Percentiles rank a stretch among this genome's conserved stretches.
phyloP scores from a whole-genome alignment of 495 filamentous ascomycete species.

The Recurvomyces mirabilis region DNA sequence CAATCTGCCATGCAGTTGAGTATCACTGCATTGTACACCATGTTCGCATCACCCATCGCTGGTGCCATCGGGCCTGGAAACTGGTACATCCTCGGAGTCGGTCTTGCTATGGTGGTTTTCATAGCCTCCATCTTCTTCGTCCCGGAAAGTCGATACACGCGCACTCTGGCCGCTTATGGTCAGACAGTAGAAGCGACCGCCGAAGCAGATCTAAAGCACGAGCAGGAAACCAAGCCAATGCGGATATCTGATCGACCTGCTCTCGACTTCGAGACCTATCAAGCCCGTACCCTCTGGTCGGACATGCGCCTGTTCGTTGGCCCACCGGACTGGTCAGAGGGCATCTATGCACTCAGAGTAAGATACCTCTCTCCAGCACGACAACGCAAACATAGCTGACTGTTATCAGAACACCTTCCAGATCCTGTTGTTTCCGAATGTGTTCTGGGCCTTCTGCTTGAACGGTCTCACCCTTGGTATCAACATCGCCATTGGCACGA shows the following conservation, averaged over 20 bases:
- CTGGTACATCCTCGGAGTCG: conserved; percentile 33
- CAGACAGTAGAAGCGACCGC: background rate
- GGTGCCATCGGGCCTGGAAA: conserved; percentile 29
- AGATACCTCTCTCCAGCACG: background rate
- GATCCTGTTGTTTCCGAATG: conserved; percentile 32
- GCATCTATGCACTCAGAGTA: conserved; percentile 4
- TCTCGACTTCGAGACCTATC: conserved; percentile 7
- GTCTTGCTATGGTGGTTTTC: conserved; percentile 18
- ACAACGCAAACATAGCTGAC: background rate
- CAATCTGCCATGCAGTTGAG: conserved; percentile 28
- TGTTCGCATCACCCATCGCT: conserved; percentile 32
- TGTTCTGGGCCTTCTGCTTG: conserved; percentile 32
- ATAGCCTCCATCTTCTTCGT: conserved; percentile 8
- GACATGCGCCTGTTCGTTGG: conserved; percentile 14
- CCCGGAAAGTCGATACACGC: conserved; percentile 13
- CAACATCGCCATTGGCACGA: conserved; percentile 33
- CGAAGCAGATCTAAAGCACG: background rate
- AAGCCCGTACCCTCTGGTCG: conserved; percentile 11
- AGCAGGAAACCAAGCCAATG: conserved; percentile 1
- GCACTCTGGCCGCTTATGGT: conserved; percentile 9
- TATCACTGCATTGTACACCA: conserved; percentile 23
- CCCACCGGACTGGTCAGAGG: conserved; percentile 10
- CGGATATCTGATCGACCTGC: conserved; percentile 5
- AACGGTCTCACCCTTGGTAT: conserved; percentile 33
- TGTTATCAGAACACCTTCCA: conserved; percentile 16